Evolutionary conservation across 495 filamentous ascomycete species (phyloP).

Genomic region (Lepraria neglecta): DNA sequence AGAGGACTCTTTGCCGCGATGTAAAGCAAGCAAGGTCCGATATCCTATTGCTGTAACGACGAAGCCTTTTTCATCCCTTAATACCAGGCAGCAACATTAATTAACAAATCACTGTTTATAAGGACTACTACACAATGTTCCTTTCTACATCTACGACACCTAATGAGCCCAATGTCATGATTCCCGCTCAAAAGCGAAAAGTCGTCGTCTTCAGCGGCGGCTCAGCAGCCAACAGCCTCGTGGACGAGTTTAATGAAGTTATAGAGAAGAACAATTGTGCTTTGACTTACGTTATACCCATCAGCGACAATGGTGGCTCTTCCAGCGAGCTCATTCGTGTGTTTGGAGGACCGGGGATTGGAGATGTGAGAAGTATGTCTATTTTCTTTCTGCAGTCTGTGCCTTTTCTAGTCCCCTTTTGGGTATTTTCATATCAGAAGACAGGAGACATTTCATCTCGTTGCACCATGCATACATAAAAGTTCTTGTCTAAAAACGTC

Average conservation of each 20-base stretch:
- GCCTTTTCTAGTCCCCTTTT: background rate
- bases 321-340: constrained; percentile 88
- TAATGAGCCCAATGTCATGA: constrained; percentile 14
- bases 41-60: too few species aligned
- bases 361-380: constrained; percentile 76
- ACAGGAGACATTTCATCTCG: background rate
- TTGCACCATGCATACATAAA: background rate
- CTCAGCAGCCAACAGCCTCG: constrained; percentile 86
- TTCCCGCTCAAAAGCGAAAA: constrained; percentile 37
- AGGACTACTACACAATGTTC: too few species aligned
- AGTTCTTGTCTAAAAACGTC: too few species aligned
- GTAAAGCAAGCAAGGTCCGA: too few species aligned
- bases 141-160: too few species aligned
- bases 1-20: too few species aligned
- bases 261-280: constrained; percentile 61
- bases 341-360: constrained; percentile 89
- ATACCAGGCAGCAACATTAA: too few species aligned
- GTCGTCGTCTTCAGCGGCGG: constrained; percentile 84
- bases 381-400: background rate
- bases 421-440: background rate
- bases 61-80: too few species aligned
- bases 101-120: too few species aligned
- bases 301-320: constrained; percentile 90
- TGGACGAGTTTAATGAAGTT: constrained; percentile 79
- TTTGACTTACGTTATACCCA: constrained; percentile 83